Percentiles rank a stretch among this genome's conserved stretches.
Evolutionary conservation across 2,329 filamentous ascomycete species (phyloP).

Genomic region (Fusarium sp.): DNA sequence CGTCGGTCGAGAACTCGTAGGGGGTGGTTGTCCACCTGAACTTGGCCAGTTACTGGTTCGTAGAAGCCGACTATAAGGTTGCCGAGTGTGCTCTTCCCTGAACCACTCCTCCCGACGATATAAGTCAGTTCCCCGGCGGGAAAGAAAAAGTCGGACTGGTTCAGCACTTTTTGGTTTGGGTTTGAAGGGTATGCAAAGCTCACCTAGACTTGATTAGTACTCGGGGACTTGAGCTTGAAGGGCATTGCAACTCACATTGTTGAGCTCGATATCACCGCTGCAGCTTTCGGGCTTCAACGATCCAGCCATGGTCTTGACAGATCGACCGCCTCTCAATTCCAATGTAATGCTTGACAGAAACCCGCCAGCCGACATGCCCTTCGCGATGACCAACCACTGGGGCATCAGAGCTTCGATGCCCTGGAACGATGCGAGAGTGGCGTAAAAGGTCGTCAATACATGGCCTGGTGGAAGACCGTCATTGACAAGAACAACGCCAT

Average conservation of each 20-base stretch:
- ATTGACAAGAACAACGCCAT: constrained; percentile 77
- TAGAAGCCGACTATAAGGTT: constrained; percentile 87
- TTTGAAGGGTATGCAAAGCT: constrained; percentile 85
- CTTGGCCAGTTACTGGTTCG: constrained; percentile 70
- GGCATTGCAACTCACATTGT: constrained; percentile 63
- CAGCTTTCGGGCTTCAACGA: constrained; percentile 57
- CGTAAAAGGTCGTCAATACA: constrained; percentile 88
- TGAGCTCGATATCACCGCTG: constrained; percentile 76
- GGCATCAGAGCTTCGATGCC: constrained; percentile 80
- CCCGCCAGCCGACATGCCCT: constrained; percentile 80
- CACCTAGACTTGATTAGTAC: constrained; percentile 63
- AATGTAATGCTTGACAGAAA: constrained; percentile 65
- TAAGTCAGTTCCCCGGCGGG: constrained; percentile 80
- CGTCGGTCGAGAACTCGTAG: constrained; percentile 71
- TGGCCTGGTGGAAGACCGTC: constrained; percentile 71
- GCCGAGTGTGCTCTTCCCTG: constrained; percentile 90
- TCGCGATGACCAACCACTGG: constrained; percentile 81
- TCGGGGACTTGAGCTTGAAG: not conserved
- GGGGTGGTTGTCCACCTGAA: constrained; percentile 75
- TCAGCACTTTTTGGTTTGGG: constrained; percentile 68
- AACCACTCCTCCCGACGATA: constrained; percentile 87
- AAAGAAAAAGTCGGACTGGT: constrained; percentile 75
- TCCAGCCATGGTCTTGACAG: constrained; percentile 3
- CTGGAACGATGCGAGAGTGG: constrained; percentile 80
- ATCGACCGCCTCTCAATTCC: constrained; percentile 28